A percentile compares a stretch with the other conserved stretches of the same genome.
These are phyloP conservation scores for Tremella mesenterica DNA, from an alignment of 768 basidiomycete genomes.

Conservation along the genomic window DNA sequence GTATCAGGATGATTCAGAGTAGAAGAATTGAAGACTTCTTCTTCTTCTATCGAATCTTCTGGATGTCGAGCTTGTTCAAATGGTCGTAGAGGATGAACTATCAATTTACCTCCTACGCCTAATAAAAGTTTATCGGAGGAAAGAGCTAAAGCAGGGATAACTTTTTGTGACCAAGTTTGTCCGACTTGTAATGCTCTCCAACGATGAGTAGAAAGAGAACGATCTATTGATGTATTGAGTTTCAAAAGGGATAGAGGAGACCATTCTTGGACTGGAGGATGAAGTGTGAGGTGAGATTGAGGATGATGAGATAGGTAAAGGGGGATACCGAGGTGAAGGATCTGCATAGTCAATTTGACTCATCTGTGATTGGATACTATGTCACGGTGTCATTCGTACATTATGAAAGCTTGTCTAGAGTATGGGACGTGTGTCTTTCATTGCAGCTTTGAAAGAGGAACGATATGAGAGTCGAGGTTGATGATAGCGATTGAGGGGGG, in stretches of 20 bases:
- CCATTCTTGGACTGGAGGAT: constrained; percentile 11
- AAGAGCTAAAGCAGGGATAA: constrained; percentile 26
- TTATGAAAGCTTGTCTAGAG: no score
- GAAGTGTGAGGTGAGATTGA: constrained; percentile 14
- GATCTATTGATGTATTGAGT: constrained; percentile 6
- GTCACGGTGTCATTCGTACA: no score
- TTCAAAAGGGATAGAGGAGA: constrained; percentile 10
- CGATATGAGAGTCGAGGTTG: no score
- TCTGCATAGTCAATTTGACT: no score
- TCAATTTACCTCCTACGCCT: constrained; percentile 23
- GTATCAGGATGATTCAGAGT: neutral
- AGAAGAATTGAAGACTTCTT: neutral
- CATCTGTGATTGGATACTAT: no score
- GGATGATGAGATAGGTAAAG: constrained; percentile 20
- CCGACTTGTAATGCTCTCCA: constrained; percentile 34
- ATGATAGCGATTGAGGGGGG: no score
- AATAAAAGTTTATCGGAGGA: constrained; percentile 15
- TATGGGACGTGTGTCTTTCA: no score
- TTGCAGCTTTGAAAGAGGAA: no score
- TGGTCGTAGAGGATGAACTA: constrained; percentile 21
- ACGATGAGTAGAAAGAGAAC: neutral
- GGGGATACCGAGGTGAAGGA: constrained; percentile 20
- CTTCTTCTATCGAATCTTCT: neutral
- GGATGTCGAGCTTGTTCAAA: neutral
- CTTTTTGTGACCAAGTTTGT: constrained; percentile 21